These are phyloP conservation scores for Hymenotorrendiella dingleyae DNA, from an alignment of 2,329 filamentous ascomycete species.

Conservation along the genomic window DNA sequence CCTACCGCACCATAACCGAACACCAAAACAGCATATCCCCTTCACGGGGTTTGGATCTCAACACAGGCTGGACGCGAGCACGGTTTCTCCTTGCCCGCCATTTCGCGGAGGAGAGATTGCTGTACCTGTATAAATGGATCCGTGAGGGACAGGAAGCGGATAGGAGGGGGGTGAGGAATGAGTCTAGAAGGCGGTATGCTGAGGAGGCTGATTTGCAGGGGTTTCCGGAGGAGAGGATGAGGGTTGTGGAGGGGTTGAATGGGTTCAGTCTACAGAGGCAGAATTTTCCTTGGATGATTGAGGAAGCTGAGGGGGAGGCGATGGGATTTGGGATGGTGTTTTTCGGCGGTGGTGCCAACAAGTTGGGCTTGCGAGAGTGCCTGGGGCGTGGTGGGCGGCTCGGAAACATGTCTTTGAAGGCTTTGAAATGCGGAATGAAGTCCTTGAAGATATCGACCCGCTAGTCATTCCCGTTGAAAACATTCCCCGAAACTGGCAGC, in stretches of 20 bases:
- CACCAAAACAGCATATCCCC: too few species aligned
- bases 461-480: too few species aligned
- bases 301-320: conserved; percentile 7
- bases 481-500: too few species aligned
- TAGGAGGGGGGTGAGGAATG: background rate
- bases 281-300: conserved; percentile 9
- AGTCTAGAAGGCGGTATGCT: background rate
- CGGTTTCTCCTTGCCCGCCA: background rate
- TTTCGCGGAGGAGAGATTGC: background rate
- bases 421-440: too few species aligned
- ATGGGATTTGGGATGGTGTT: conserved; percentile 16
- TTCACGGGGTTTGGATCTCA: too few species aligned
- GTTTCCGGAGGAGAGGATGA: conserved; percentile 3
- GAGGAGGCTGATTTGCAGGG: background rate
- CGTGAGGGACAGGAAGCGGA: background rate
- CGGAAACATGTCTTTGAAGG: conserved; percentile 11
- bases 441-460: too few species aligned
- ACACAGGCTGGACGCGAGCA: background rate
- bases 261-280: conserved; percentile 12
- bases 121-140: background rate
- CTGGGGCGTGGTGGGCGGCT: conserved; percentile 15
- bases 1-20: too few species aligned
- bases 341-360: conserved; percentile 6
- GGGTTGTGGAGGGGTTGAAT: conserved; percentile 5
- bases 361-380: conserved; percentile 7